Percentiles rank a stretch among this genome's conserved stretches.
phyloP scores from a whole-genome alignment of 2,329 filamentous ascomycete genomes.

The Cladosporium sp. region DNA sequence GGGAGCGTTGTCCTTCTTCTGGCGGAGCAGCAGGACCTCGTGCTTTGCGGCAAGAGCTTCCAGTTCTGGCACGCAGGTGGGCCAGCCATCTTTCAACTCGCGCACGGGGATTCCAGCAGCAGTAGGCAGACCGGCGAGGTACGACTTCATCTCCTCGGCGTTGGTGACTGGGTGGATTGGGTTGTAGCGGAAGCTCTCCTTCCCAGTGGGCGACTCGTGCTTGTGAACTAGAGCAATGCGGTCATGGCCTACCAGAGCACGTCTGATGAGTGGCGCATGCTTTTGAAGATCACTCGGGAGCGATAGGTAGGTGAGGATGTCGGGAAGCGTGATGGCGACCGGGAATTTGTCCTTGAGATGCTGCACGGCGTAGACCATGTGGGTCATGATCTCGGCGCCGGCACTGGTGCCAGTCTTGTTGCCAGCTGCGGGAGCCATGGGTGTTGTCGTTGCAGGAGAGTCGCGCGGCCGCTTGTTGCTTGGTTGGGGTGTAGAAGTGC shows the following conservation, averaged over 20 bases:
- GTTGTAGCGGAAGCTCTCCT: slow-evolving; percentile 76
- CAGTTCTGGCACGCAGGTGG: slow-evolving; percentile 76
- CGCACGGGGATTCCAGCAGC: slow-evolving; percentile 80
- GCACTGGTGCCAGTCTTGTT: slow-evolving; percentile 56
- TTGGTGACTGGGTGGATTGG: slow-evolving; percentile 82
- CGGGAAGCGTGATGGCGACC: slow-evolving; percentile 67
- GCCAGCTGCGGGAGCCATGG: background rate
- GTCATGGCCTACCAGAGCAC: slow-evolving; percentile 66
- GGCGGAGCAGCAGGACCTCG: slow-evolving; percentile 79
- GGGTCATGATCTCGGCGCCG: slow-evolving; percentile 78
- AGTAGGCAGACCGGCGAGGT: slow-evolving; percentile 78
- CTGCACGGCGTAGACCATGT: slow-evolving; percentile 83
- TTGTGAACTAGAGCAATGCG: slow-evolving; percentile 60
- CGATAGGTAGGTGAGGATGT: slow-evolving; percentile 79
- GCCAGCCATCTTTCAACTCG: slow-evolving; percentile 95
- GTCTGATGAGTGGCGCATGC: slow-evolving; percentile 59
- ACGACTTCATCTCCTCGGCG: slow-evolving; percentile 73
- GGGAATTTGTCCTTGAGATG: slow-evolving; percentile 70
- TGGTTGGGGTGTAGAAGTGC: slow-evolving; percentile 22
- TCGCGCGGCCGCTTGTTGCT: slow-evolving; percentile 15
- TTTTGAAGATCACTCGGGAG: slow-evolving; percentile 52
- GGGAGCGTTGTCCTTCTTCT: slow-evolving; percentile 87
- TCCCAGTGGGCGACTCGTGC: slow-evolving; percentile 40
- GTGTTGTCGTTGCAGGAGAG: background rate
- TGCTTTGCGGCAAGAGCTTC: slow-evolving; percentile 74